Evolutionary conservation across 495 filamentous ascomycete species (phyloP).

Genomic region (Saxophila tyrrhenica): DNA sequence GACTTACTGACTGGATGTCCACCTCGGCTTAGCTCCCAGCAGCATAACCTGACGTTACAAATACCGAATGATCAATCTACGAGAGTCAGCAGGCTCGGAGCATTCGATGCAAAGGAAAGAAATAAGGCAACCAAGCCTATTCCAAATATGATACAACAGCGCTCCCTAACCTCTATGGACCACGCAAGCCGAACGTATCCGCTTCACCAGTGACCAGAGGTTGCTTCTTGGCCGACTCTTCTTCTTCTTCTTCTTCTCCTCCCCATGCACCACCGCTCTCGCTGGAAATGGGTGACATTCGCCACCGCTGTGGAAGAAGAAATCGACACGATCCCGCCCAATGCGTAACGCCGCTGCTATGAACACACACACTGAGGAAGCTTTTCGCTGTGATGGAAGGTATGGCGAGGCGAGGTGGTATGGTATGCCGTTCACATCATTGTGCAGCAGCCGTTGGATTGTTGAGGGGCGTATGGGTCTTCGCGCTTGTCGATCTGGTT

Average conservation of each 20-base stretch:
- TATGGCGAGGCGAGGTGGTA: not conserved
- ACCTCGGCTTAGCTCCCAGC: too few species aligned
- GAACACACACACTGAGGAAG: constrained; percentile 1
- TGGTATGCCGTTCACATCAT: constrained; percentile 57
- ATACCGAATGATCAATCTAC: too few species aligned
- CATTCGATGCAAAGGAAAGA: too few species aligned
- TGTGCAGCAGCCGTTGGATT: constrained; percentile 78
- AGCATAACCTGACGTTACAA: too few species aligned
- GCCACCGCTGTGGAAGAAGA: not conserved
- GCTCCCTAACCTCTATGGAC: too few species aligned
- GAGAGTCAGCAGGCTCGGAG: too few species aligned
- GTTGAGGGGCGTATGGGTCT: constrained; percentile 92
- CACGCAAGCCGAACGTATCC: too few species aligned
- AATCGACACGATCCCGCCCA: not conserved
- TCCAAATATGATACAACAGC: too few species aligned
- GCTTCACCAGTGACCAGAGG: too few species aligned
- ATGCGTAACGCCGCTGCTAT: constrained; percentile 18
- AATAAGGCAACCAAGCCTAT: too few species aligned
- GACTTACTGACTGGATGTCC: too few species aligned
- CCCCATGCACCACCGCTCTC: not conserved
- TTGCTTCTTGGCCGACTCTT: not conserved
- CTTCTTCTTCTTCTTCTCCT: too few species aligned
- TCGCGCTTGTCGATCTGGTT: constrained; percentile 71
- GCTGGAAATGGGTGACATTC: not conserved
- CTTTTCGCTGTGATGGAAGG: not conserved